phyloP scores from a whole-genome alignment of 768 basidiomycete species.

The Naganishia onofrii region DNA sequence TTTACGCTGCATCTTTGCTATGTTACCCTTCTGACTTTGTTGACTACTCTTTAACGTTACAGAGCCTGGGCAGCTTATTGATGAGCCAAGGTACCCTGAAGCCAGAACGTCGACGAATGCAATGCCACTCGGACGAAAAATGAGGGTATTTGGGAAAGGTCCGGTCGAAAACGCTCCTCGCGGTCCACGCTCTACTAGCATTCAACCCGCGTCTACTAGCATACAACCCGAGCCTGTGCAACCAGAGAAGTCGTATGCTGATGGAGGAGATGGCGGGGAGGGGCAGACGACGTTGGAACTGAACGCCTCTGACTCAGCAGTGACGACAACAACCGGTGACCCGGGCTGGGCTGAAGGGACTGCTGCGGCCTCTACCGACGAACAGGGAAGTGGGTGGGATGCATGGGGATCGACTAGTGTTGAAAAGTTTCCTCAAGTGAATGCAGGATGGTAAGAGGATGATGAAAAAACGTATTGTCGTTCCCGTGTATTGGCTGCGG shows the following conservation, averaged over 20 bases:
- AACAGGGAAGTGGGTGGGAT: background rate
- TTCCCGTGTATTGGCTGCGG: background rate
- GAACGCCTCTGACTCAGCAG: background rate
- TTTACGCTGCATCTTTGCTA: background rate
- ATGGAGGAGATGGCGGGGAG: background rate
- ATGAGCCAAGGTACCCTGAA: background rate
- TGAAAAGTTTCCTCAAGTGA: background rate
- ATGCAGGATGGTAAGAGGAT: constrained; percentile 16
- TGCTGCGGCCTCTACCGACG: background rate
- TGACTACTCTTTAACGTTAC: background rate
- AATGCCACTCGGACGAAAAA: background rate
- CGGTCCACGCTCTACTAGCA: background rate
- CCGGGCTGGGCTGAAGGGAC: background rate
- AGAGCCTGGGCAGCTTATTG: background rate
- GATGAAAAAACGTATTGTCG: background rate
- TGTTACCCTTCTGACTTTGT: background rate
- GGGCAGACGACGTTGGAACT: background rate
- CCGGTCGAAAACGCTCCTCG: background rate
- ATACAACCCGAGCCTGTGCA: background rate
- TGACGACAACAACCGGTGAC: background rate
- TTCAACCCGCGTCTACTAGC: background rate
- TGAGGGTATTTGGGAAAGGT: background rate
- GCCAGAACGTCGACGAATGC: background rate
- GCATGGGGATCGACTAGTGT: background rate
- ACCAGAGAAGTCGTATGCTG: background rate